These are phyloP conservation scores for Candida insectorum DNA, from an alignment of 805 yeast genomes.

Conservation along the genomic window DNA sequence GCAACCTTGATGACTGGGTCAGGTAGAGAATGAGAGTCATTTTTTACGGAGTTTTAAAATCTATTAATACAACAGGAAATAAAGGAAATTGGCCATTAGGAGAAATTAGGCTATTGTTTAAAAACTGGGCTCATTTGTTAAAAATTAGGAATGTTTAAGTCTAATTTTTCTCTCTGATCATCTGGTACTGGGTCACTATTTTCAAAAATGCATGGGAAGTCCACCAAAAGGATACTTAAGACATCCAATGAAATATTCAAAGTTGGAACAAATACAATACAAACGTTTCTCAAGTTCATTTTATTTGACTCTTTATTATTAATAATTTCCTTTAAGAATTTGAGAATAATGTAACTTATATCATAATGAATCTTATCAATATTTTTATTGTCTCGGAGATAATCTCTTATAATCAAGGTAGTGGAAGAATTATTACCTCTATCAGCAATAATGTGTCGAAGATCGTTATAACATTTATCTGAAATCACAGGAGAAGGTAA, in stretches of 20 bases:
- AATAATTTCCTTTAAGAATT: slow-evolving; percentile 62
- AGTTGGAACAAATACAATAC: slow-evolving; percentile 82
- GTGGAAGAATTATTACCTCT: slow-evolving; percentile 10
- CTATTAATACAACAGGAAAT: no score
- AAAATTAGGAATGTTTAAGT: slow-evolving; percentile 50
- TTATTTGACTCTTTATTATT: slow-evolving; percentile 62
- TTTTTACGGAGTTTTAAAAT: no score
- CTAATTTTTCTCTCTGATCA: slow-evolving; percentile 45
- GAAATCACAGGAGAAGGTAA: slow-evolving; percentile 71
- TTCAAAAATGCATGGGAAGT: slow-evolving; percentile 61
- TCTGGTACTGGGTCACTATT: slow-evolving; percentile 42
- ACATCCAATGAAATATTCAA: slow-evolving; percentile 63
- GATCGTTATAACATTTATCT: slow-evolving; percentile 34
- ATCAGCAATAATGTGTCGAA: slow-evolving; percentile 20
- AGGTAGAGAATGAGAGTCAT: no score
- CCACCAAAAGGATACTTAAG: slow-evolving; percentile 56
- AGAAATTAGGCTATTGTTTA: no score
- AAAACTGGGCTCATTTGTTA: no score
- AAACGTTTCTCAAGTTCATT: slow-evolving; percentile 77
- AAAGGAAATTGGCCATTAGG: no score
- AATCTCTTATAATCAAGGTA: slow-evolving; percentile 28
- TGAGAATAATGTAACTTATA: slow-evolving; percentile 62
- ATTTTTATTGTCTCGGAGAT: slow-evolving; percentile 25
- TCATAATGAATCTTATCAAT: slow-evolving; percentile 58
- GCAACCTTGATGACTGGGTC: no score